Base-by-base conservation (phyloP, 495 filamentous ascomycete genomes). In the Poronia punctata region DNA sequence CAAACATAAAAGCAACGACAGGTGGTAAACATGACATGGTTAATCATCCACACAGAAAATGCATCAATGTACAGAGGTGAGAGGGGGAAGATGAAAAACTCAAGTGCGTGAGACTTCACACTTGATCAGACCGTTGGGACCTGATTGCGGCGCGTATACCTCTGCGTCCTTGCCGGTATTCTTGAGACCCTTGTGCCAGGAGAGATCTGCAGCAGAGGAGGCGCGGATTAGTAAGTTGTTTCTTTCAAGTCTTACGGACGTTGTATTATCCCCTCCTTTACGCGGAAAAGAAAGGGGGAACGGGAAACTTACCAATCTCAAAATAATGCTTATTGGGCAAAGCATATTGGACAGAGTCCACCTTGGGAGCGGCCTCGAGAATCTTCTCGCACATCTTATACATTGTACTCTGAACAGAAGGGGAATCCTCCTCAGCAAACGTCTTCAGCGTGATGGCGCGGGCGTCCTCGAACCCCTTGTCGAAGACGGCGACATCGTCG, bases 241-340 rank as follows among this genome's bases (percentile, higher is more conserved):
- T 27, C 4, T 16, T 9, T n/a, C n/a, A n/a, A n/a, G n/a, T n/a
- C n/a, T n/a, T n/a, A n/a, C n/a, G n/a, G n/a, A n/a, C n/a, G n/a
- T n/a, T n/a, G n/a, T n/a, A n/a, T n/a, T n/a, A n/a, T n/a, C n/a
- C n/a, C n/a, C n/a, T n/a, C n/a, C n/a, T n/a, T 16, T 30, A 29
- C 14, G 23, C 22, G 20, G 8, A 21, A 14, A 36, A 32, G 11
- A 39, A 14, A 24, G 29, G 12, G n/a, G 27, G 7, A 11, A 32
- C 2, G 26, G 4, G 34, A 4, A 35, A 72, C 82, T 67, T 71
- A 95, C 88, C 83, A 67, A 96, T 83, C 63, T 96, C 92, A 57
- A 96, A 98, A 67, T 95, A 98, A 62, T 98, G 92, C 69, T 95
- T 96, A 67, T 98, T 98, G 15, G 92, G 92, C 57, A 98, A 69